Evolutionary conservation across 192 early-diverging fungal species (phyloP), one percentile per base, ranked within the genome.

Genomic region (Dimargaris cristalligena): DNA sequence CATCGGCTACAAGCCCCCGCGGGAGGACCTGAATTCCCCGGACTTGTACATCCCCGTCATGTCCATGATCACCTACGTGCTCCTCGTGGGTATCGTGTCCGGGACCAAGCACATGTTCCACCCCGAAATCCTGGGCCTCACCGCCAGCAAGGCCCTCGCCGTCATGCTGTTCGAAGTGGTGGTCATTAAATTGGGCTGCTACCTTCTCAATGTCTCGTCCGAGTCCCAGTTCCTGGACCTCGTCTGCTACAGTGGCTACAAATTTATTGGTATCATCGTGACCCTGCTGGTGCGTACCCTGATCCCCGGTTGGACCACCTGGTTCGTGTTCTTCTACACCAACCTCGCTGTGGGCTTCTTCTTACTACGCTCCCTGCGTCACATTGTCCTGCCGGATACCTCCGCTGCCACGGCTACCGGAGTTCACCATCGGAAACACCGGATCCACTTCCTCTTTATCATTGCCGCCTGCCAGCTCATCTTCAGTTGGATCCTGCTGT

Each of bases 21-120:
- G 94, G 48, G 88, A 90, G 52, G 94, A 98, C 65, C 74, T 87
- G 32, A 94, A 93, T 67, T 88, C 94, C 0, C 94, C 94, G 0
- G 94, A 98, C 69, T 74, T 98, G 54, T 98, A 98, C 63, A 94
- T 98, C 44, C 94, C 94, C 54, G 82, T 83, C 34, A 97, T 97
- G 94, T 80, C 84, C 0, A 77, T 92, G 59, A 91, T 97, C 10
- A 88, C 91, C 22, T 97, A 97, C 66, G 80, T 97, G 6, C 74
- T 97, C 25, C 44, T 89, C 16, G 75, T 84, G 45, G 91, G 88
- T 10, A 58, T 91, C 52, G 71, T 75, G 20, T 75, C 78, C 41
- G 89, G 85, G 20, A 71, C 69, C 10, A 48, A 66, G 51, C 74
- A 73, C 59, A 79, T 78, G 71, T 98, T 98, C 70, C 76, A 82